Evolutionary conservation across 2,329 filamentous ascomycete genomes (phyloP), one percentile per base, ranked within the genome.

Genomic region (Teratosphaeria pseudoeucalypti): DNA sequence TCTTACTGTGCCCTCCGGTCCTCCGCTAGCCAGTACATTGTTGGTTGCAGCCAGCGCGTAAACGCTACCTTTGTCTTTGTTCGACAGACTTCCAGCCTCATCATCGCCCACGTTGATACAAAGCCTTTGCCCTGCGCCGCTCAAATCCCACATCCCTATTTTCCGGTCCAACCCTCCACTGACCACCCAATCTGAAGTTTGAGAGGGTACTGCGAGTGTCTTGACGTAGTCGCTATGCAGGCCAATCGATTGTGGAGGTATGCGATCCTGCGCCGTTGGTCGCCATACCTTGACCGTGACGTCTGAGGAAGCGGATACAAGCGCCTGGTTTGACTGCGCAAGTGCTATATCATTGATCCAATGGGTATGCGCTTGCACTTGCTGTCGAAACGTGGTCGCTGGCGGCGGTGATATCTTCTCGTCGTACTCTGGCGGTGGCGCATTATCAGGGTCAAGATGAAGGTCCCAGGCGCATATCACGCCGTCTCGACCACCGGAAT

Each of bases 181-280:
- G 5, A 92, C 94, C 19, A 97, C 88, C 92, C 92, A 99, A 67
- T 87, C 85, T 58, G 85, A 82, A 49, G 84, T 79, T 52, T 80
- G 76, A 65, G 83, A 80, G 52, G 92, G 90, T 7, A 89, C 88
- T 19, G 92, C 90, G 43, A 99, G 82, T 66, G 90, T 92, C 76
- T 97, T 99, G 71, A 96, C 92, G 71, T 97, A 99, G 78, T 99
- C 94, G 68, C 86, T 87, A 74, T 99, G 94, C 68, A 92, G 85
- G 64, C 94, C 94, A 70, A 99, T 92, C 52, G 89, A 90, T 64
- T 84, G 82, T 5, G 89, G 86, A 10, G 87, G 84, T 56, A 86
- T 80, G 27, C 77, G 76, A 55, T 84, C 82, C 59, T 83, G 78
- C 54, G 83, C 83, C 16, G 81, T 77, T 27, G 92, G 92, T 59